Evolutionary conservation across 192 early-diverging fungal species (phyloP).

Genomic region (Radiomyces spectabilis): DNA sequence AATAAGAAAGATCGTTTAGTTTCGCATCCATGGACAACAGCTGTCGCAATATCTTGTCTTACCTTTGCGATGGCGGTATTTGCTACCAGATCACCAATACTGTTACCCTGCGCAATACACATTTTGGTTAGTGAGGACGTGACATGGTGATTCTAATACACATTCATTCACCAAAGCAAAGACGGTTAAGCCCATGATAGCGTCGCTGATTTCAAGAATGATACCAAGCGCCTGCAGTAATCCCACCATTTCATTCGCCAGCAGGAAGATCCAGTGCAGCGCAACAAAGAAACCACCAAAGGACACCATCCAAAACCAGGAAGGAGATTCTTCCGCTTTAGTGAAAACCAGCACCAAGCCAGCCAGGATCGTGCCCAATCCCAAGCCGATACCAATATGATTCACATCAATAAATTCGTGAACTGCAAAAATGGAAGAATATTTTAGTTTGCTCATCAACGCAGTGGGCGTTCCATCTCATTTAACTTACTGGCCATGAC

Average conservation of each 20-base stretch:
- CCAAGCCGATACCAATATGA: conserved; percentile 14
- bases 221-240: conserved; percentile 73
- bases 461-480: neutral
- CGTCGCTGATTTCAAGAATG: conserved; percentile 68
- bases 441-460: no score
- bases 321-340: conserved; percentile 25
- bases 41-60: neutral
- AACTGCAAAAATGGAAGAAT: neutral
- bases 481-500: conserved; percentile 28
- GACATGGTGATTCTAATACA: neutral
- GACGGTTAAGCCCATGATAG: conserved; percentile 73
- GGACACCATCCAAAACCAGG: conserved; percentile 33
- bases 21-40: neutral
- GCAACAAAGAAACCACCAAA: conserved; percentile 68
- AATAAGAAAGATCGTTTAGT: neutral
- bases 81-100: conserved; percentile 83
- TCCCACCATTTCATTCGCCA: conserved; percentile 84
- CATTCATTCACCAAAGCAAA: conserved; percentile 63
- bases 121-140: no score
- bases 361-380: conserved; percentile 26
- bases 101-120: conserved; percentile 54
- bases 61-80: conserved; percentile 80
- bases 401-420: conserved; percentile 14
- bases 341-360: conserved; percentile 18
- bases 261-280: conserved; percentile 79